These are phyloP conservation scores for Solanum chiquidenum DNA, from an alignment of 257 asterid species.

Conservation along the genomic window DNA sequence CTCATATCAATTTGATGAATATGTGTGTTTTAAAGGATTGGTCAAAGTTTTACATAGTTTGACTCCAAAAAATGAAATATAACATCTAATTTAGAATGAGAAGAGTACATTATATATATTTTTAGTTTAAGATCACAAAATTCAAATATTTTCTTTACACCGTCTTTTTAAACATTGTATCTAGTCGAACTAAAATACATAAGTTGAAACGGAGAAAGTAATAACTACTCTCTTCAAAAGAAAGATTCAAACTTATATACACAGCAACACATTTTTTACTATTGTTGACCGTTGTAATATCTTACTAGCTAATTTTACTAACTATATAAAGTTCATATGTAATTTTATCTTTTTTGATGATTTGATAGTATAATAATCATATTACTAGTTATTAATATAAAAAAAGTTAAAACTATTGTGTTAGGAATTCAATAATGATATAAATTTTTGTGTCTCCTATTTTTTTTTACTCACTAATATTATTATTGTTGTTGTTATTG, in stretches of 20 bases:
- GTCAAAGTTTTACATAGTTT: not conserved
- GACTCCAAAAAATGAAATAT: not conserved
- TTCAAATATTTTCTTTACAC: not conserved
- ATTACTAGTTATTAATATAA: no score
- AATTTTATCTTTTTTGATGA: not conserved
- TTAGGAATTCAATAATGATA: not conserved
- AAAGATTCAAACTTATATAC: not conserved
- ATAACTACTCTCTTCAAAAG: not conserved
- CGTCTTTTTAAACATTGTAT: not conserved
- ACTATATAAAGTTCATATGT: not conserved
- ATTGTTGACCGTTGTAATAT: not conserved
- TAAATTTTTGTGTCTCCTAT: not conserved
- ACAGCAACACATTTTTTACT: not conserved
- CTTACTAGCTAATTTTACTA: not conserved
- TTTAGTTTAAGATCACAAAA: not conserved
- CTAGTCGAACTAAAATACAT: not conserved
- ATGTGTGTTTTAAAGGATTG: not conserved
- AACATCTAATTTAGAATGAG: not conserved
- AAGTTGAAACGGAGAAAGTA: not conserved
- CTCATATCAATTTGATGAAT: not conserved
- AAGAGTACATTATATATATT: not conserved
- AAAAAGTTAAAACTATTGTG: not conserved
- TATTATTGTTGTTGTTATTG: not conserved
- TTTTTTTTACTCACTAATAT: not conserved
- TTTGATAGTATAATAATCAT: not conserved